phyloP scores from a whole-genome alignment of 2,329 filamentous ascomycete genomes.

The Pochonia chlamydosporia region DNA sequence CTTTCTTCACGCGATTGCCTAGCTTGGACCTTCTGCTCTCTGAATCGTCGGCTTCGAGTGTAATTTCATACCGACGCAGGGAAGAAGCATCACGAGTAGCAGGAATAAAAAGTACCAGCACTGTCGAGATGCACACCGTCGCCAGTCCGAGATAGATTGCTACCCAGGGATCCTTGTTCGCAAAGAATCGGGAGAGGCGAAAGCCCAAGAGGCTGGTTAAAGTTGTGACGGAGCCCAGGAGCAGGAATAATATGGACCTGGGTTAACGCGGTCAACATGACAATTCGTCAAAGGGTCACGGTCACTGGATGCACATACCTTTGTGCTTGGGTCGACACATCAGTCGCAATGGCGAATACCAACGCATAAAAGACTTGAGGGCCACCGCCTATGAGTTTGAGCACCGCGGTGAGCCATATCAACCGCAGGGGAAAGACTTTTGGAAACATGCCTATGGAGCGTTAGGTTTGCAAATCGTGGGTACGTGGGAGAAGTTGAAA shows the following conservation, averaged over 20 bases:
- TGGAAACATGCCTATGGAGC: constrained; percentile 2
- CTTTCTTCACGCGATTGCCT: background rate
- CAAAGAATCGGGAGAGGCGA: background rate
- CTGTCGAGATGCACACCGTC: background rate
- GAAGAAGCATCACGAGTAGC: constrained; percentile 5
- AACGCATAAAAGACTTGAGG: constrained; percentile 4
- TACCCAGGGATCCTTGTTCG: background rate
- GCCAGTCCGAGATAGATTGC: constrained; percentile 5
- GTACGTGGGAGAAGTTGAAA: too few relatives aligned
- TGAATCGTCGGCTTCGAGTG: background rate
- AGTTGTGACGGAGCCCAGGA: background rate
- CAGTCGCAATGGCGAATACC: constrained; percentile 5
- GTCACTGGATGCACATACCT: background rate
- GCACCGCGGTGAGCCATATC: constrained; percentile 2
- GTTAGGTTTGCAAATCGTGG: background rate
- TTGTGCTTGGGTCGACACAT: constrained; percentile 2
- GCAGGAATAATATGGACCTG: background rate
- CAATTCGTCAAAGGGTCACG: background rate
- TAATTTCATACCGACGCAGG: background rate
- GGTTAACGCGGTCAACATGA: background rate
- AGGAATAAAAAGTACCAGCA: constrained; percentile 4
- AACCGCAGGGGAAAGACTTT: constrained; percentile 2
- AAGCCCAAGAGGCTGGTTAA: background rate
- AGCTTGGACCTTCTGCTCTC: background rate
- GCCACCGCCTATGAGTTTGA: constrained; percentile 5